Evolutionary conservation across 164 flowering plant genomes (phyloP).

Genomic region (Dillenia suffruticosa): DNA sequence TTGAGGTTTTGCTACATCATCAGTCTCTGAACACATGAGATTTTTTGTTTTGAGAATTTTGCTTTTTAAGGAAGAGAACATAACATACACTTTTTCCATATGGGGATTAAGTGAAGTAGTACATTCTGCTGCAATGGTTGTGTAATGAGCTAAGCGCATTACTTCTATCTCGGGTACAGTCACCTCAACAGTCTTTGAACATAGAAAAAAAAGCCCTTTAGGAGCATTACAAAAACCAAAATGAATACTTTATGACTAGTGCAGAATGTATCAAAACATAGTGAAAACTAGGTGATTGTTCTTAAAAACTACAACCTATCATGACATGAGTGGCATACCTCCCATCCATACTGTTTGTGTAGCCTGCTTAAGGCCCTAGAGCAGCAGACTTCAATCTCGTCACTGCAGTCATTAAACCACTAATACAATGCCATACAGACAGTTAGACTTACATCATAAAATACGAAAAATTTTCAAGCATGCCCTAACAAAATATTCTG

Average conservation of each 20-base stretch:
- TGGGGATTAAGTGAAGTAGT: conserved; percentile 39
- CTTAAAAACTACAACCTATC: not conserved
- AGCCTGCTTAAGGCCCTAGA: conserved; percentile 51
- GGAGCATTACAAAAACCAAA: too few relatives aligned
- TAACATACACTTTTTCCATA: conserved; percentile 56
- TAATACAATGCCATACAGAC: conserved; percentile 10
- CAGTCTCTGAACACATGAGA: conserved; percentile 10
- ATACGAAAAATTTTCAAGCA: too few relatives aligned
- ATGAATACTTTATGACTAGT: too few relatives aligned
- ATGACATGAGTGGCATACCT: conserved; percentile 36
- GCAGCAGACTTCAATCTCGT: conserved; percentile 68
- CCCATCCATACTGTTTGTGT: conserved; percentile 55
- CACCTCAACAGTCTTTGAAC: conserved; percentile 62
- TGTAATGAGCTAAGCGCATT: conserved; percentile 90
- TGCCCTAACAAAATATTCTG: too few relatives aligned
- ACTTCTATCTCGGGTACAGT: conserved; percentile 86
- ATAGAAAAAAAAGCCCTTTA: too few relatives aligned
- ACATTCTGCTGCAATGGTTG: conserved; percentile 83
- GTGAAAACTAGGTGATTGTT: not conserved
- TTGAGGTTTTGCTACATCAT: conserved; percentile 4
- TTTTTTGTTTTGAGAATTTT: not conserved
- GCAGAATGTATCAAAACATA: not conserved
- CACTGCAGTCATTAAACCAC: conserved; percentile 92
- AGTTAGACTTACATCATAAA: too few relatives aligned
- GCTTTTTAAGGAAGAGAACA: conserved; percentile 1